Conservation (phyloP, 306 rosid species). For the Prosopis cineraria region DNA sequence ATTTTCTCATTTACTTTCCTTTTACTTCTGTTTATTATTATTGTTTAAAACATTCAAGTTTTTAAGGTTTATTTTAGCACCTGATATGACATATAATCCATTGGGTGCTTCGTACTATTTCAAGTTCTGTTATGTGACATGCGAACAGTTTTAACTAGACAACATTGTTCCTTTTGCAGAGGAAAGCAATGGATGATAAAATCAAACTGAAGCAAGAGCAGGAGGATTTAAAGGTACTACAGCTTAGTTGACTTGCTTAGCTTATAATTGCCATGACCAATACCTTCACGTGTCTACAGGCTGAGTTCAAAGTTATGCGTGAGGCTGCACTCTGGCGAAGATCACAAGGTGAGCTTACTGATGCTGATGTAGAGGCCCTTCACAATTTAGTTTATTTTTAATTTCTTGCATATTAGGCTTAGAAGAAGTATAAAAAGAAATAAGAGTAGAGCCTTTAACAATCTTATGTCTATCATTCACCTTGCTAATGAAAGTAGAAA, state of each 20-base stretch:
- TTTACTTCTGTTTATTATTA: not conserved
- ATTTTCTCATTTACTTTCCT: not conserved
- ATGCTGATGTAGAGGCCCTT: slow-evolving; percentile 27
- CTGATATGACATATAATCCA: slow-evolving; percentile 19
- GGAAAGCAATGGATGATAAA: slow-evolving; percentile 84
- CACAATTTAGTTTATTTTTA: slow-evolving; percentile 23
- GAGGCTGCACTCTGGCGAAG: slow-evolving; percentile 95
- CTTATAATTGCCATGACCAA: slow-evolving; percentile 9
- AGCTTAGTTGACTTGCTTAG: slow-evolving; percentile 30
- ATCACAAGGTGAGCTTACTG: slow-evolving; percentile 66
- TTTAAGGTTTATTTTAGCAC: not conserved
- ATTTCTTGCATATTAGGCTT: slow-evolving; percentile 12
- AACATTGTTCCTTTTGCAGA: slow-evolving; percentile 51
- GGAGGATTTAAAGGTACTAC: slow-evolving; percentile 66
- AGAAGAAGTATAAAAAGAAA: not conserved
- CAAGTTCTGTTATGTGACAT: not conserved
- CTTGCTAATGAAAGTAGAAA: slow-evolving; percentile 1
- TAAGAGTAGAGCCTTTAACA: not conserved
- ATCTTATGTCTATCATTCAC: not conserved
- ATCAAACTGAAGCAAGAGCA: slow-evolving; percentile 83
- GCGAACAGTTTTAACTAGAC: slow-evolving; percentile 15
- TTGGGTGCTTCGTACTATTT: slow-evolving; percentile 19
- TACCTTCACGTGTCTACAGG: slow-evolving; percentile 45
- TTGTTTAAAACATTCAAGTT: not conserved
- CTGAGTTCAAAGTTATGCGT: slow-evolving; percentile 77